Evolutionary conservation across 768 basidiomycete species (phyloP).

Genomic region (Boletellus emodensis): DNA sequence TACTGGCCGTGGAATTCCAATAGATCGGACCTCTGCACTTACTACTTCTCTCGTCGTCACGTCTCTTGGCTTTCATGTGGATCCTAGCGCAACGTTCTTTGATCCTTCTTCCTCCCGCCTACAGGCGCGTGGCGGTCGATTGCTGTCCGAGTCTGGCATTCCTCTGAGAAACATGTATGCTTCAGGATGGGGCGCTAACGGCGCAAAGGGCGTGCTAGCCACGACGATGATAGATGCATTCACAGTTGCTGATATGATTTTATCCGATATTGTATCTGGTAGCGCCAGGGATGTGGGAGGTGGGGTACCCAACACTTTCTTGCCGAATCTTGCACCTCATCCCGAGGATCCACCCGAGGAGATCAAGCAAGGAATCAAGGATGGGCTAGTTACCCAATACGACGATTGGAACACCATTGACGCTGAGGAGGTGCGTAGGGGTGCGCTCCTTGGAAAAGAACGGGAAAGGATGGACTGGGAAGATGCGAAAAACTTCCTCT

Average conservation of each 20-base stretch:
- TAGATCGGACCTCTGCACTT: slow-evolving; percentile 47
- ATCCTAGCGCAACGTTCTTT: slow-evolving; percentile 56
- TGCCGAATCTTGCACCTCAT: slow-evolving; percentile 37
- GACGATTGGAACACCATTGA: slow-evolving; percentile 74
- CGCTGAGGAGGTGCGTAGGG: slow-evolving; percentile 63
- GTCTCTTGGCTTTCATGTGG: slow-evolving; percentile 80
- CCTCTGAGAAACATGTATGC: slow-evolving; percentile 71
- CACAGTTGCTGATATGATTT: slow-evolving; percentile 64
- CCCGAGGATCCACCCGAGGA: slow-evolving; percentile 47
- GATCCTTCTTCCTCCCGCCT: slow-evolving; percentile 55
- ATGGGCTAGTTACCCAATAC: slow-evolving; percentile 54
- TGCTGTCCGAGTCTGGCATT: slow-evolving; percentile 38
- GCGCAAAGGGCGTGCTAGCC: slow-evolving; percentile 88
- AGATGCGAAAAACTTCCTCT: slow-evolving; percentile 40
- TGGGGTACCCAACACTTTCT: slow-evolving; percentile 5
- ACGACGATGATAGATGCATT: slow-evolving; percentile 93
- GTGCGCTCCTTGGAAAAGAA: slow-evolving; percentile 58
- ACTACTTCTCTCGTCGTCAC: slow-evolving; percentile 79
- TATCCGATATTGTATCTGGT: slow-evolving; percentile 48
- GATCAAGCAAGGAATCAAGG: slow-evolving; percentile 40
- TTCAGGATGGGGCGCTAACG: slow-evolving; percentile 90
- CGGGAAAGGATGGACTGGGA: slow-evolving; percentile 74
- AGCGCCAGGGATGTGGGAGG: slow-evolving; percentile 16
- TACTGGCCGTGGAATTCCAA: slow-evolving; percentile 48
- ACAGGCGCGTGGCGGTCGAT: slow-evolving; percentile 48